These are phyloP conservation scores for Fusarium citri DNA, from an alignment of 2,329 filamentous ascomycete species.

Conservation along the genomic window DNA sequence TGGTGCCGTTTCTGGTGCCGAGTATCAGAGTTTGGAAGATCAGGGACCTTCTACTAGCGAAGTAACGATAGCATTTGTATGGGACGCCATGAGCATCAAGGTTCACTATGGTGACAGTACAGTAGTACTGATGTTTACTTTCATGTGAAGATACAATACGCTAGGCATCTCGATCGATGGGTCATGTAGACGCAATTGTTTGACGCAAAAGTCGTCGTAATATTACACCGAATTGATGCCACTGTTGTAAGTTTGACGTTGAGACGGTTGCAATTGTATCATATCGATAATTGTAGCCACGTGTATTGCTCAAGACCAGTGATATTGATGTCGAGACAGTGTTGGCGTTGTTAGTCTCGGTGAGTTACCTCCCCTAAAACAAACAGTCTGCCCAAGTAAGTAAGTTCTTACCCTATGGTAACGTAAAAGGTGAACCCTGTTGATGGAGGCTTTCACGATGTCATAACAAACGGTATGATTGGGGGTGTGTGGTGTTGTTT, in stretches of 20 bases:
- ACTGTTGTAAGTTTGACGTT: background rate
- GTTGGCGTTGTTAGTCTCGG: background rate
- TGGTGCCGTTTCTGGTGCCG: conserved; percentile 16
- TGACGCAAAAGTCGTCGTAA: conserved; percentile 7
- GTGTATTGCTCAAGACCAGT: conserved; percentile 11
- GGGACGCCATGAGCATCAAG: background rate
- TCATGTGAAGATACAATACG: background rate
- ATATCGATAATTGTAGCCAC: background rate
- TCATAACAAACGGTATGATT: conserved; percentile 6
- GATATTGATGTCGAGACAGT: conserved; percentile 4
- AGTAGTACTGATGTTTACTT: background rate
- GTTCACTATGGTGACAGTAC: conserved; percentile 1
- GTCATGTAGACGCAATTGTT: conserved; percentile 8
- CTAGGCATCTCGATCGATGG: background rate
- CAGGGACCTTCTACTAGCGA: conserved; percentile 1
- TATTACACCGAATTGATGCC: background rate
- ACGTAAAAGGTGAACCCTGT: conserved; percentile 23
- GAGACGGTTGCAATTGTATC: conserved; percentile 1
- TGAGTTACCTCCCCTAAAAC: background rate
- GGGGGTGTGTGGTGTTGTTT: background rate
- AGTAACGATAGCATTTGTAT: background rate
- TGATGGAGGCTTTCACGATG: conserved; percentile 28
- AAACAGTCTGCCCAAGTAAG: background rate
- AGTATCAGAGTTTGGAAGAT: conserved; percentile 10
- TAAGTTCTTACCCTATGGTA: conserved; percentile 14